These are phyloP conservation scores for Coemansia sp. DNA, from an alignment of 192 early-diverging fungal species.

Conservation along the genomic window DNA sequence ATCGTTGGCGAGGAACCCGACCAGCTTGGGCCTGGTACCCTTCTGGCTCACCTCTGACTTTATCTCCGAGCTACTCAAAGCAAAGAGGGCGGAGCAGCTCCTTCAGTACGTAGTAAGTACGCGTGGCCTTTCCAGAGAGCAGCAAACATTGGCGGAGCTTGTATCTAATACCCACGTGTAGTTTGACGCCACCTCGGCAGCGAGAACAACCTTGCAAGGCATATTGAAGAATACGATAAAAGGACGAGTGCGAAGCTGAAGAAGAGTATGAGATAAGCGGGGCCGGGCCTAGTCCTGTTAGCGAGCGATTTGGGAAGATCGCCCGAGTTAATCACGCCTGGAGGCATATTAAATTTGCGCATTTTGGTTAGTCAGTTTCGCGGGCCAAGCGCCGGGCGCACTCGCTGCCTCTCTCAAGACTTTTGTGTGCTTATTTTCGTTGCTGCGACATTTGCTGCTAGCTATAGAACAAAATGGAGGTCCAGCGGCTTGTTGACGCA, in stretches of 20 bases:
- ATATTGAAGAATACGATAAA: slow-evolving; percentile 41
- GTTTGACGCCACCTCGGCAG: slow-evolving; percentile 56
- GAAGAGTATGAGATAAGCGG: slow-evolving; percentile 2
- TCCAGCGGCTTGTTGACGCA: slow-evolving; percentile 54
- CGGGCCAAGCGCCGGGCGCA: too few relatives aligned
- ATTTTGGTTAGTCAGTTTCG: too few relatives aligned
- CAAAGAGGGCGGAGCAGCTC: neutral
- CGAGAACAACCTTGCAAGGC: slow-evolving; percentile 61
- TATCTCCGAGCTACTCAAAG: slow-evolving; percentile 30
- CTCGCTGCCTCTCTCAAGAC: too few relatives aligned
- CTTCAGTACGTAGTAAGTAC: too few relatives aligned
- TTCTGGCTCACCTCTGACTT: slow-evolving; percentile 66
- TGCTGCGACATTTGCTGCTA: neutral
- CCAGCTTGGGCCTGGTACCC: slow-evolving; percentile 70
- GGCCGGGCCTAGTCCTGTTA: neutral
- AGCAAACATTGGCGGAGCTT: neutral
- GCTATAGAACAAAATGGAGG: slow-evolving; percentile 28
- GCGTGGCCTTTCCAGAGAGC: too few relatives aligned
- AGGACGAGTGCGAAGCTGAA: neutral
- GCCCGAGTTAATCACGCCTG: neutral
- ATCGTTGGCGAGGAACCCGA: slow-evolving; percentile 95
- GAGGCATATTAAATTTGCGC: too few relatives aligned
- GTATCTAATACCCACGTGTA: slow-evolving; percentile 45
- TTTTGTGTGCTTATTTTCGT: too few relatives aligned
- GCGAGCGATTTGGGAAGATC: slow-evolving; percentile 2